Conservation (phyloP, 2,329 filamentous ascomycete species). For the Pseudopithomyces maydicus region DNA sequence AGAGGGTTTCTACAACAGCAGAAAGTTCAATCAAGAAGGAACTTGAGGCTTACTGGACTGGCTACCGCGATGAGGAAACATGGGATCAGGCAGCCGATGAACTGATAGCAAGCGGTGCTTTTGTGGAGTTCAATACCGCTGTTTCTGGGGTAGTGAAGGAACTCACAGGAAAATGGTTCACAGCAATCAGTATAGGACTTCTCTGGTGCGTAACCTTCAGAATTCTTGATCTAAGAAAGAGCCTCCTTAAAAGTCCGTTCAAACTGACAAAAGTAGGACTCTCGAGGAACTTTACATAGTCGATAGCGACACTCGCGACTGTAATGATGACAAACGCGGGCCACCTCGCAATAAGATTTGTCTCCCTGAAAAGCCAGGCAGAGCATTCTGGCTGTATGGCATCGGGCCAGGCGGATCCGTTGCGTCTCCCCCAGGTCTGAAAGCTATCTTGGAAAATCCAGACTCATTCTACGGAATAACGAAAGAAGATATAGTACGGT, state of each 20-base stretch:
- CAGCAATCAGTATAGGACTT: neutral
- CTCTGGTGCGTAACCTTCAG: neutral
- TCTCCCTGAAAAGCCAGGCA: neutral
- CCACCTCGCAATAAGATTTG: neutral
- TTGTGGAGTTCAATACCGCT: neutral
- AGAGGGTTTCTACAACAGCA: neutral
- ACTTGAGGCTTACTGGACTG: neutral
- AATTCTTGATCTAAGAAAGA: neutral
- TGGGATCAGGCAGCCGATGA: neutral
- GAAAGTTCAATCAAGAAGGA: neutral
- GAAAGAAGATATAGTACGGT: neutral
- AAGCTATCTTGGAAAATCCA: neutral
- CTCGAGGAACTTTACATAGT: neutral
- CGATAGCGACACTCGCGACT: neutral
- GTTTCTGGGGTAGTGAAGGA: neutral
- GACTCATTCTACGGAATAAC: neutral
- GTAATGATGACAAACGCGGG: neutral
- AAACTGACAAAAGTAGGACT: neutral
- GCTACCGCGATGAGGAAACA: neutral
- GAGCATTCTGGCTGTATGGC: neutral
- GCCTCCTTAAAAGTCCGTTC: neutral
- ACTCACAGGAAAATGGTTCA: neutral
- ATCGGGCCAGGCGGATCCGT: neutral
- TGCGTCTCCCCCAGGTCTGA: neutral
- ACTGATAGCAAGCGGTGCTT: neutral